Evolutionary conservation across 768 basidiomycete genomes (phyloP).

Genomic region (Paxillus rubicundulus): DNA sequence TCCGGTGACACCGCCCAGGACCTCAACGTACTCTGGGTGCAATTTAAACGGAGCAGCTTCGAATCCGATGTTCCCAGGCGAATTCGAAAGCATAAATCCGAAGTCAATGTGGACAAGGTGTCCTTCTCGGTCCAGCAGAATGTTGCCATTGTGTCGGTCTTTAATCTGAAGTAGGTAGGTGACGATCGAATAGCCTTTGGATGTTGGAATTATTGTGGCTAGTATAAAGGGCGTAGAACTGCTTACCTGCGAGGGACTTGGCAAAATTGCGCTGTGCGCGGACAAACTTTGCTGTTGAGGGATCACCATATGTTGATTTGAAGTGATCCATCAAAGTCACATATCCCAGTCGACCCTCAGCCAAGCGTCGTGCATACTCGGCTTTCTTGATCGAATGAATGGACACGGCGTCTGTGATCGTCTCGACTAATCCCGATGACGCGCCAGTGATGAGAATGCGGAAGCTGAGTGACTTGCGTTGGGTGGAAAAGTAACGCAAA

Average conservation of each 20-base stretch:
- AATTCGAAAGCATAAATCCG: constrained; percentile 96
- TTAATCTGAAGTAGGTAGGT: constrained; percentile 98
- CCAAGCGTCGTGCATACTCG: constrained; percentile 87
- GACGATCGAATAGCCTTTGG: constrained; percentile 83
- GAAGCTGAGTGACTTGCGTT: constrained; percentile 57
- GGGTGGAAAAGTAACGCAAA: background rate
- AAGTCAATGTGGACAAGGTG: constrained; percentile 98
- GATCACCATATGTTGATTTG: constrained; percentile 84
- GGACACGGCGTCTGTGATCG: constrained; percentile 96
- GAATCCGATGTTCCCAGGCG: constrained; percentile 96
- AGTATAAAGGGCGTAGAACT: background rate
- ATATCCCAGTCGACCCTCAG: constrained; percentile 77
- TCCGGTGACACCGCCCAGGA: constrained; percentile 82
- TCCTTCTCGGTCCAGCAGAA: constrained; percentile 91
- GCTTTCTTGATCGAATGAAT: constrained; percentile 99
- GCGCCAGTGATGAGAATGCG: constrained; percentile 94
- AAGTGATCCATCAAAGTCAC: constrained; percentile 94
- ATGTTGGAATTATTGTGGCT: background rate
- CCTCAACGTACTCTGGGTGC: constrained; percentile 91
- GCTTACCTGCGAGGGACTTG: constrained; percentile 78
- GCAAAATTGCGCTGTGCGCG: constrained; percentile 94
- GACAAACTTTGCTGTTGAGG: constrained; percentile 79
- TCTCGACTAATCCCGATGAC: constrained; percentile 92
- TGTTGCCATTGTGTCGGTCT: constrained; percentile 98
- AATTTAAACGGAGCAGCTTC: constrained; percentile 99